Evolutionary conservation across 2,329 filamentous ascomycete species (phyloP), one percentile per base, ranked within the genome.

Genomic region (Talaromyces sp.): DNA sequence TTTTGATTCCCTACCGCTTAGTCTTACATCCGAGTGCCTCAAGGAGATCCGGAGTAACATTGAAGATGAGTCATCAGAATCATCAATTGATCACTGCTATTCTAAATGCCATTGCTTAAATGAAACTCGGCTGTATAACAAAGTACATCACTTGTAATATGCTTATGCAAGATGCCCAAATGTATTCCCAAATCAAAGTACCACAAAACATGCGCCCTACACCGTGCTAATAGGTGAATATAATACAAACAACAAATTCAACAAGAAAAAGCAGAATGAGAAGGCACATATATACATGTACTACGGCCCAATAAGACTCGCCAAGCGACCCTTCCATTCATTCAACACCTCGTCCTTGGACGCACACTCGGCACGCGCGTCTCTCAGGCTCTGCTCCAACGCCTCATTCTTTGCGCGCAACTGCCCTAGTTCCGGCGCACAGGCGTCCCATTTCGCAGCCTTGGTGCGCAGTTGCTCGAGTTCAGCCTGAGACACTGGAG

Each of bases 271-370:
- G 4, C 43, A 54, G 24, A 27, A 14, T 1, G 19, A 1, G 4
- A 21, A 14, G n/a, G n/a, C n/a, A n/a, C n/a, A 21, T 21, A n/a
- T 50, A 19, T 35, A 35, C 14, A 43, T 24, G 21, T 4, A 21
- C 54, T 13, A 63, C 31, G 51, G 58, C 27, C 55, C 61, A 53
- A 63, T 63, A 51, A 63, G 32, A 35, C 56, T 63, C 4, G 58
- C 56, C 21, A 63, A 13, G 19, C 59, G 59, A 8, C 61, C 61
- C 19, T 61, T 63, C 61, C 61, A 63, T 35, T 63, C 61, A 29
- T 55, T 63, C 55, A 63, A 49, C 2, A 32, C 61, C 38, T 60
- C 53, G 17, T 58, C 59, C 41, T 61, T 63, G 3, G 59, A 38
- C 10, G 52, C 55, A 17, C 55, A 58, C 29, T 61, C 61, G 14